Evolutionary conservation across 2,329 filamentous ascomycete genomes (phyloP), one percentile per base, ranked within the genome.

Genomic region (Claviceps quebecensis): DNA sequence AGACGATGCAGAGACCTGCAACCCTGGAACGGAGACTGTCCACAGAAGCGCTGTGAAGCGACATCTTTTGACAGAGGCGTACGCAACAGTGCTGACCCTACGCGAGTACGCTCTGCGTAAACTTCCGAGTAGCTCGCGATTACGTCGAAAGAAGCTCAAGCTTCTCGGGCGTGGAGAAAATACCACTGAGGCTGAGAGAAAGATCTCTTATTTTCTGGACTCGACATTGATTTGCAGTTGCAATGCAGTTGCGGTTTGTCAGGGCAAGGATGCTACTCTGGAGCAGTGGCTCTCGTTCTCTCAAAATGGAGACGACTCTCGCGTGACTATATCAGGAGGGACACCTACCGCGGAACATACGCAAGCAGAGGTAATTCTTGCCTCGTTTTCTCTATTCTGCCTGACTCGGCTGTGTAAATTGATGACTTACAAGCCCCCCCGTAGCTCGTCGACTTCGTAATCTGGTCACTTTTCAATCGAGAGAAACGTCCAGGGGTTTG

Each of bases 381-480:
- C 16, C 39, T 17, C 39, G 6, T 17, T n/a, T 41, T 19, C 4
- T 19, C 7, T 41, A 4, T 34, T 8, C 26, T 36, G 19, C 16
- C 48, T 14, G 14, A 38, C 29, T 19, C 9, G 22, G 13, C 5
- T n/a, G 36, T 39, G 43, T 5, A 17, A 45, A 4, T 8, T 19
- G 14, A 23, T 7, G 5, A 41, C 45, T 48, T 29, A 49, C 23
- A n/a, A 13, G 6, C 5, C 37, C 5, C 37, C 5, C 23, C n/a
- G 49, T 58, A 89, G 84, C 77, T 91, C 58, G 74, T 91, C 44
- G 84, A 90, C 61, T 88, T 86, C 64, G 77, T 78, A 29, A 79
- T 96, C 43, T 89, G 84, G 80, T 73, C 78, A 9, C 71, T 95
- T 2, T 95, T 95, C 65, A 78, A 77, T 13, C 74, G 77, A 57